phyloP scores from a whole-genome alignment of 1,139 yeast species.

The Suhomyces ambrosiae region DNA sequence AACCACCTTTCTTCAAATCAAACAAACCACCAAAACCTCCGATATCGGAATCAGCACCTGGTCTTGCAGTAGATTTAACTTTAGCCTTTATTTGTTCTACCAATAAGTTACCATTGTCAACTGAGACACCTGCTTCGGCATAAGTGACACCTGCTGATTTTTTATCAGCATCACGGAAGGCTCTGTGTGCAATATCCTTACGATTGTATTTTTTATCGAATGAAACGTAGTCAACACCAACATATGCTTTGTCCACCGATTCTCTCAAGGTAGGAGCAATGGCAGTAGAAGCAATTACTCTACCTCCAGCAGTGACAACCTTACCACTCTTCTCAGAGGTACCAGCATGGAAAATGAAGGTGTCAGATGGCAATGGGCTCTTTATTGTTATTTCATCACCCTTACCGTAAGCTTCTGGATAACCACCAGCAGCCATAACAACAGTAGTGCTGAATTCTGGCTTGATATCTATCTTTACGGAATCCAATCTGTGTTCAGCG shows the following conservation, averaged over 20 bases:
- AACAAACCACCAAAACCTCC: conserved; percentile 99
- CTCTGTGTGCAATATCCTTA: conserved; percentile 94
- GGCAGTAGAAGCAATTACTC: conserved; percentile 95
- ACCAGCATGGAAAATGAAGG: conserved; percentile 94
- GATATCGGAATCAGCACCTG: conserved; percentile 97
- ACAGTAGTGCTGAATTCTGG: conserved; percentile 80
- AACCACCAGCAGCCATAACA: conserved; percentile 96
- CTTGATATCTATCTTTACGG: conserved; percentile 67
- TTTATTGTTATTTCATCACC: conserved; percentile 79
- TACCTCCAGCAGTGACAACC: conserved; percentile 88
- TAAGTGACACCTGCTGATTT: conserved; percentile 62
- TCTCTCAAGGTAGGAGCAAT: conserved; percentile 71
- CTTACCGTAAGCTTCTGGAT: conserved; percentile 84
- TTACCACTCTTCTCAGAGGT: conserved; percentile 61
- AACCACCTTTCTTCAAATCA: conserved; percentile 88
- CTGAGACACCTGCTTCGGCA: conserved; percentile 95
- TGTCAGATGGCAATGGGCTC: conserved; percentile 50
- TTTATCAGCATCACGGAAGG: conserved; percentile 61
- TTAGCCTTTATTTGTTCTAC: conserved; percentile 88
- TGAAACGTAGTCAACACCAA: conserved; percentile 74
- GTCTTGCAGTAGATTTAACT: conserved; percentile 92
- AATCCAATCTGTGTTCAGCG: conserved; percentile 91
- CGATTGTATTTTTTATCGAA: conserved; percentile 82
- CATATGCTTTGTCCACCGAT: conserved; percentile 85
- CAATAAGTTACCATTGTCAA: conserved; percentile 87